Base-by-base conservation (phyloP, 2,329 filamentous ascomycete genomes). In the Hypoxylon sp. region DNA sequence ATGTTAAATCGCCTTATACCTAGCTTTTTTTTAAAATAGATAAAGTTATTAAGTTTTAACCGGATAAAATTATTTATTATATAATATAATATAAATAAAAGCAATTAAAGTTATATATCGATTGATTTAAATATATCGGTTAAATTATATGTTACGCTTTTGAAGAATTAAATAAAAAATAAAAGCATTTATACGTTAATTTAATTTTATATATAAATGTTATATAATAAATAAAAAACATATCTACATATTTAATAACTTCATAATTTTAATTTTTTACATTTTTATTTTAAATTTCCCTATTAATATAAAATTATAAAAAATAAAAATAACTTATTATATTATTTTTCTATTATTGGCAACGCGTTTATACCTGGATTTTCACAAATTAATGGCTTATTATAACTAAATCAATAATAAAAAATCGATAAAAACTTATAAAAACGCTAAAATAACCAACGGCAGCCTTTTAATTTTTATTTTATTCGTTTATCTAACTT, bases 21-120 rank as follows among this genome's bases (percentile, higher is more conserved):
- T 17, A 55, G 48, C 45, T 61, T 47, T 45, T 57, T 37, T 24
- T 61, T 24, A 18, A 51, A 17, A 29, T 53, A 48, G 10, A 15
- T 31, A 18, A 38, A 24, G 46, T 54, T 24, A 17, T 58, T 37
- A n/a, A 54, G 55, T 46, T 42, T 54, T 18, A 49, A 49, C 10
- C 26, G 43, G 37, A 43, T 23, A n/a, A 58, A 29, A 37, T 49
- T 42, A 26, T 58, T 45, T 24, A 23, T 29, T 24, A 50, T 58
- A n/a, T 37, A 49, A 18, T 40, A 46, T 23, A 40, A 58, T 29
- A 49, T 37, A 31, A 49, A 45, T 20, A 58, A 37, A 27, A 58
- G 48, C 33, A 42, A 51, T 24, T 11, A 13, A 11, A 50, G 35
- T 6, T 42, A 17, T 50, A 10, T 21, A 33, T 42, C n/a, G 26